These are phyloP conservation scores for Scenedesmus sp. DNA, from an alignment of 163 green algal genomes.

Conservation along the genomic window DNA sequence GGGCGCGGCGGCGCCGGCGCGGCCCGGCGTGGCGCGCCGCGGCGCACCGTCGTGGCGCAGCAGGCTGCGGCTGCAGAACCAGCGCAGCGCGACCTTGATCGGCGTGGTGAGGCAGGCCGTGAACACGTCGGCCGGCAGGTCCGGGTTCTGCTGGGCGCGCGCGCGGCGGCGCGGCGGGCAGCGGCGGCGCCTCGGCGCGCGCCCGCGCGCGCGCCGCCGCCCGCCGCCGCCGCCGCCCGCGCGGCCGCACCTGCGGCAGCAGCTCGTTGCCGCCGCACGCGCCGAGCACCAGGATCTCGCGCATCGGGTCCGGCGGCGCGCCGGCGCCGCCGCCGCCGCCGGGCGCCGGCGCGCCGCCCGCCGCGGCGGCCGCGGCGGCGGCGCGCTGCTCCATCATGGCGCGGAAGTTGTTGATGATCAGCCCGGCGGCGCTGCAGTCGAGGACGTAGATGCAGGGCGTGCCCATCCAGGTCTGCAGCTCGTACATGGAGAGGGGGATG, in stretches of 20 bases:
- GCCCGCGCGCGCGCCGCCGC: too few relatives aligned
- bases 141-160: conserved; percentile 83
- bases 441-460: conserved; percentile 94
- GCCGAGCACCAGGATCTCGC: conserved; percentile 92
- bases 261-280: conserved; percentile 77
- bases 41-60: conserved; percentile 69
- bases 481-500: conserved; percentile 98
- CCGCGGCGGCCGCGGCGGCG: not conserved
- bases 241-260: conserved; percentile 62
- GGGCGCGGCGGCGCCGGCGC: too few relatives aligned
- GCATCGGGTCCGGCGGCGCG: conserved; percentile 70
- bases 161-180: conserved; percentile 59
- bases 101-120: conserved; percentile 98
- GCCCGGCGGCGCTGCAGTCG: conserved; percentile 94
- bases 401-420: conserved; percentile 91
- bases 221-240: too few relatives aligned
- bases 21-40: too few relatives aligned
- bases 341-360: conserved; percentile 24
- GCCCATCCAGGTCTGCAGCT: conserved; percentile 83
- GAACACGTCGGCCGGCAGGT: conserved; percentile 97
- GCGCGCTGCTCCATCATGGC: conserved; percentile 59
- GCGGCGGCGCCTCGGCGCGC: not conserved
- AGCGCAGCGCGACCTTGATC: conserved; percentile 93
- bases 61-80: conserved; percentile 85
- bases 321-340: conserved; percentile 25